Evolutionary conservation across 2,329 filamentous ascomycete genomes (phyloP), one percentile per base, ranked within the genome.

Genomic region (Fusarium odoratissimum): DNA sequence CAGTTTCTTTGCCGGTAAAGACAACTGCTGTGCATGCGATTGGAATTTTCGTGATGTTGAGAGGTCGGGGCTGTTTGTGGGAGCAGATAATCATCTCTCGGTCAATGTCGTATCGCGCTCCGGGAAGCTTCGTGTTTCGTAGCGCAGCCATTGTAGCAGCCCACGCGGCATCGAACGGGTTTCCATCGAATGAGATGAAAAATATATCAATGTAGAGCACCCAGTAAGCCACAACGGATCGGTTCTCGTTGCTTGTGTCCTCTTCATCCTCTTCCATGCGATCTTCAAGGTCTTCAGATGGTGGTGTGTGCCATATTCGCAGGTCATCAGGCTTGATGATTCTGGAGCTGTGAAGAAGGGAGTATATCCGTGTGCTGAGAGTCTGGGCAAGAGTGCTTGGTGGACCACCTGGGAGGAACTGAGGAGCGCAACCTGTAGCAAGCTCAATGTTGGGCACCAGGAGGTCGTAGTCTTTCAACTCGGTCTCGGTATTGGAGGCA

Each of bases 401-500:
- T 28, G 96, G 92, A 14, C 92, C 92, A 49, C 95, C 95, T 0
- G 96, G 95, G 23, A 97, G 86, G 76, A 95, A 94, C 28, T 92
- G 89, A 6, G 95, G 95, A 11, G 95, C 93, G 79, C 93, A 97
- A 40, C 96, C 96, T 2, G 96, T 99, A 38, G 92, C 92, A 37
- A 99, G 85, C 79, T 98, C 96, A 61, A 99, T 90, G 79, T 99
- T 99, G 5, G 96, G 95, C 5, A 99, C 95, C 5, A 99, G 84
- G 19, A 99, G 84, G 77, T 94, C 91, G 78, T 90, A 88, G 63
- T 90, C 88, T 67, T 84, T 85, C 60, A 90, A 83, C 80, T 90
- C 90, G 59, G 81, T 76, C 71, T 83, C 72, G 68, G 74, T 68
- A 78, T 83, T 77, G 73, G 81, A 76, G 74, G 83, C 69, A 77